Evolutionary conservation across 2,329 filamentous ascomycete species (phyloP), one percentile per base, ranked within the genome.

Genomic region (Nigrograna mackinnonii): DNA sequence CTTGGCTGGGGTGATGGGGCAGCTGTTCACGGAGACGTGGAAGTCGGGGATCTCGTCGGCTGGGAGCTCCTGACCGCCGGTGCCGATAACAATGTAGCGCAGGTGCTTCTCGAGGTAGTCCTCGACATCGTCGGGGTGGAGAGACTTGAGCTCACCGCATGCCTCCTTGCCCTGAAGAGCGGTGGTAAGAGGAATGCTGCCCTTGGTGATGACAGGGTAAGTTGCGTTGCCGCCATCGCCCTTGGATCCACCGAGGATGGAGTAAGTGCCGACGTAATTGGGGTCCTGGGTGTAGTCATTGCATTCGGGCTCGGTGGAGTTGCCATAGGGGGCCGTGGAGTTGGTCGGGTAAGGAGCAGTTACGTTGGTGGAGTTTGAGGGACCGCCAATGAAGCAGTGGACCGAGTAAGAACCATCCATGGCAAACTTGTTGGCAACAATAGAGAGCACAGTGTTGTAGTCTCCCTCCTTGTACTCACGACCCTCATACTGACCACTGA

Each of bases 401-500:
- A 68, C 51, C 6, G 53, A 55, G 53, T 67, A 68, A n/a, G 66
- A 66, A 28, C 64, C 66, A 12, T 55, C 53, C 18, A 69, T 49
- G 6, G 54, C 60, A 46, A 50, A 64, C 57, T 66, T 67, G 58
- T 62, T 52, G 37, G 62, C 62, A 16, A 55, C 48, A 37, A 68
- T 43, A 39, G 53, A 55, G 30, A 67, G 53, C 17, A 68, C 55
- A 39, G 58, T 60, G 52, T 66, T 47, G 55, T 67, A 62, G 49
- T 67, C 65, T 40, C 64, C 65, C 28, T 63, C 52, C 50, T 60
- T 51, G 47, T 65, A 44, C 9, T 54, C 53, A 39, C 58, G 63
- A 30, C 65, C 64, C 17, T 60, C 54, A 52, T 63, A 66, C 44
- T 58, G 57, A 22, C 53, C 55, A 26, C 46, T 54, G 13, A 43